Percentiles rank a stretch among this genome's conserved stretches.
These are phyloP conservation scores for Phaseolus lunatus DNA, from an alignment of 306 rosid genomes.

Conservation along the genomic window DNA sequence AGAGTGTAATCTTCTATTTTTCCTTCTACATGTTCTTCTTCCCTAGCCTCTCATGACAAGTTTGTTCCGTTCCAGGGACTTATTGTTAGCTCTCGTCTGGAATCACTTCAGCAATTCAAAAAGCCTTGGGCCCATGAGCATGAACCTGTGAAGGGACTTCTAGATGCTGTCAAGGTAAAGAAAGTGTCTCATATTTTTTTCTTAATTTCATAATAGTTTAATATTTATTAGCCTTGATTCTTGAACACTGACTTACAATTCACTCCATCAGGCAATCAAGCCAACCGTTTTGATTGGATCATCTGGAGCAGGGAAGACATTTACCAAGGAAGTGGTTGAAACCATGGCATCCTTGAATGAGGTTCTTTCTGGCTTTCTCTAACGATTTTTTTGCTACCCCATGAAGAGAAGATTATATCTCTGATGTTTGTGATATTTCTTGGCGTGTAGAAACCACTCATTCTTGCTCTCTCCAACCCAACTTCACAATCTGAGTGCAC, in stretches of 20 bases:
- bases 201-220: conserved; percentile 6
- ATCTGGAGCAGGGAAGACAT: conserved; percentile 91
- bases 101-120: conserved; percentile 91
- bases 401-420: conserved; percentile 35
- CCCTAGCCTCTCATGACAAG: conserved; percentile 31
- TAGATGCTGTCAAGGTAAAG: conserved; percentile 80
- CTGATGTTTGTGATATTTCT: conserved; percentile 38
- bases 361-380: conserved; percentile 57
- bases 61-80: conserved; percentile 66
- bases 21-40: not conserved
- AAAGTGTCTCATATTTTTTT: conserved; percentile 14
- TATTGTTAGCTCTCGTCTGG: conserved; percentile 79
- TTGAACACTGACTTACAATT: conserved; percentile 33
- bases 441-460: conserved; percentile 88
- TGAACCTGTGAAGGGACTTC: conserved; percentile 77
- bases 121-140: conserved; percentile 99
- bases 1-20: not conserved
- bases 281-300: conserved; percentile 94
- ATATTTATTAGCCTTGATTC: conserved; percentile 1
- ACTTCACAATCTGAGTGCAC: conserved; percentile 99
- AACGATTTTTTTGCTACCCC: not conserved
- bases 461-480: conserved; percentile 96
- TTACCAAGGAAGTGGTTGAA: conserved; percentile 94
- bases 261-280: conserved; percentile 75
- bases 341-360: conserved; percentile 86